Evolutionary conservation across 2,329 filamentous ascomycete genomes (phyloP).

Genomic region (Colletotrichum sp.): DNA sequence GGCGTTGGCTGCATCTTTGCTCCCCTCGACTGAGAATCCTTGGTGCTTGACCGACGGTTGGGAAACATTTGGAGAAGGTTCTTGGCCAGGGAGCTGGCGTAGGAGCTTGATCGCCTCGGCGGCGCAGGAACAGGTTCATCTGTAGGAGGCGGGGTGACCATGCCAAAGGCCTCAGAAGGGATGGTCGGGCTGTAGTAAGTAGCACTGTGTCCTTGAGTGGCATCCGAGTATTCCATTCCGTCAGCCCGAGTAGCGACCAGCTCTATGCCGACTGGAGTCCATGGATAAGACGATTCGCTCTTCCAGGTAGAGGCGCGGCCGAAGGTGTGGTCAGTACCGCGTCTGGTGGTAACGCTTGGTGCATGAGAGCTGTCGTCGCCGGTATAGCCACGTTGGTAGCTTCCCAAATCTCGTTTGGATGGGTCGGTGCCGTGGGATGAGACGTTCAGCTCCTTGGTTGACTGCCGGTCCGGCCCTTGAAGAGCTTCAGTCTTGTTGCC

Average conservation of each 20-base stretch:
- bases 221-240: slow-evolving; percentile 21
- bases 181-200: slow-evolving; percentile 48
- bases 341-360: slow-evolving; percentile 9
- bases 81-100: slow-evolving; percentile 38
- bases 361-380: slow-evolving; percentile 1
- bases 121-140: slow-evolving; percentile 10
- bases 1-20: not conserved
- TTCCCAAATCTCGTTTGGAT: not conserved
- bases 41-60: slow-evolving; percentile 35
- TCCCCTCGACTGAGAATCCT: slow-evolving; percentile 9
- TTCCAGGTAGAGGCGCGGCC: slow-evolving; percentile 19
- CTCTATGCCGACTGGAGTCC: slow-evolving; percentile 17
- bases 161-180: slow-evolving; percentile 46
- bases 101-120: slow-evolving; percentile 31
- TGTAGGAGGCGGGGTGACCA: slow-evolving; percentile 33
- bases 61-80: slow-evolving; percentile 37
- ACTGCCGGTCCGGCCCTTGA: slow-evolving; percentile 1
- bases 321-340: slow-evolving; percentile 12
- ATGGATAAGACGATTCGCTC: slow-evolving; percentile 15
- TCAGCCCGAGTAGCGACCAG: slow-evolving; percentile 21
- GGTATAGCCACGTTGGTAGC: slow-evolving; percentile 8
- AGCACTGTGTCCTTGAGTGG: slow-evolving; percentile 31
- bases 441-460: not conserved
- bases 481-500: slow-evolving; percentile 7
- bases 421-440: slow-evolving; percentile 5